Conservation (phyloP, 352 stramenopile genomes). For the Globisporangium megalacanthum region DNA sequence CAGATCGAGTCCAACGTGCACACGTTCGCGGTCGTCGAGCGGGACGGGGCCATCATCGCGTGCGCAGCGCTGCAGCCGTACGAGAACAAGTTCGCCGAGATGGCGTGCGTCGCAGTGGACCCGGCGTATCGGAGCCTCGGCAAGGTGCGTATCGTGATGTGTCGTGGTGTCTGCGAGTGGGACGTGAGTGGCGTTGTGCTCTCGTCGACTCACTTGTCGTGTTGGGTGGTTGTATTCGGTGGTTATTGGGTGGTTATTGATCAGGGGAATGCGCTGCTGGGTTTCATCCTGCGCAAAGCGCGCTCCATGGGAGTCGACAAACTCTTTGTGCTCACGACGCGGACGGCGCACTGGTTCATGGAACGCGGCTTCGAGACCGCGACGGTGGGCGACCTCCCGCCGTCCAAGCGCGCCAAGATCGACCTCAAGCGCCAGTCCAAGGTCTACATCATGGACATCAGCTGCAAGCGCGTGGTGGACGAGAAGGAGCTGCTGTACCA, state of each 20-base stretch:
- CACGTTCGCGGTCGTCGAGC: slow-evolving; percentile 85
- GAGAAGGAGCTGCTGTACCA: slow-evolving; percentile 82
- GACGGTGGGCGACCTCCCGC: slow-evolving; percentile 81
- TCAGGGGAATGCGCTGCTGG: slow-evolving; percentile 87
- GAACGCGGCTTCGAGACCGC: slow-evolving; percentile 94
- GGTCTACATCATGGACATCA: slow-evolving; percentile 89
- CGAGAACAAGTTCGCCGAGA: slow-evolving; percentile 87
- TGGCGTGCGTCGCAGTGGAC: slow-evolving; percentile 88
- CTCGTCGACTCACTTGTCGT: background rate
- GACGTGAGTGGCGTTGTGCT: background rate
- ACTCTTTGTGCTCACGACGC: slow-evolving; percentile 97
- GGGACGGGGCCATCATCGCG: slow-evolving; percentile 86
- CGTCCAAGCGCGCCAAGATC: slow-evolving; percentile 71
- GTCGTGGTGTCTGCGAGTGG: background rate
- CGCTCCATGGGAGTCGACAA: slow-evolving; percentile 82
- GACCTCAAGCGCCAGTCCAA: slow-evolving; percentile 83
- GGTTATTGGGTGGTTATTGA: slow-evolving; percentile 11
- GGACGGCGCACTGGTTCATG: slow-evolving; percentile 98
- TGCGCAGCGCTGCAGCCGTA: slow-evolving; percentile 88
- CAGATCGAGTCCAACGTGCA: slow-evolving; percentile 88
- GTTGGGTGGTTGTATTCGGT: slow-evolving; percentile 1
- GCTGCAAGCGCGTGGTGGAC: slow-evolving; percentile 70
- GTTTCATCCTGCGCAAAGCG: slow-evolving; percentile 87
- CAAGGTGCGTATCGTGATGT: slow-evolving; percentile 30
- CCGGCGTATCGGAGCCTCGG: slow-evolving; percentile 78